Conservation (phyloP, 2,329 filamentous ascomycete species). For the Ophiostoma novo-ulmi region DNA sequence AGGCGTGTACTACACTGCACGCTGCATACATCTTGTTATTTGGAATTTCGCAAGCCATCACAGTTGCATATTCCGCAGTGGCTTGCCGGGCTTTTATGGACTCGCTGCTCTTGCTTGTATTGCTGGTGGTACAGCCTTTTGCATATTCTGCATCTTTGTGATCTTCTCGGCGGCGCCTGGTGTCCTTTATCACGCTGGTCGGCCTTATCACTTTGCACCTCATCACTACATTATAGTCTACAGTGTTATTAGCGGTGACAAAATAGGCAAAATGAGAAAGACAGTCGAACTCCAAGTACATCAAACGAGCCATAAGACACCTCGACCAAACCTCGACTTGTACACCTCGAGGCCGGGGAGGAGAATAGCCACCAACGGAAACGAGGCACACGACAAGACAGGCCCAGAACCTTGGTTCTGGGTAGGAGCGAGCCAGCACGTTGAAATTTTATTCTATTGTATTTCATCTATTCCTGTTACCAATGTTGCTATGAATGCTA, state of each 20-base stretch:
- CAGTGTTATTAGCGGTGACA: too few relatives aligned
- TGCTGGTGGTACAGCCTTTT: not conserved
- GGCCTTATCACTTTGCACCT: too few relatives aligned
- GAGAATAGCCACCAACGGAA: not conserved
- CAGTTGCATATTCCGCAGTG: not conserved
- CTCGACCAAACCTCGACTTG: not conserved
- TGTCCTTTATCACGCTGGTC: not conserved
- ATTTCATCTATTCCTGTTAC: not conserved
- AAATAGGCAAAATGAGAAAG: too few relatives aligned
- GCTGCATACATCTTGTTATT: not conserved
- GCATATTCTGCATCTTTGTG: not conserved
- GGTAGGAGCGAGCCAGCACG: too few relatives aligned
- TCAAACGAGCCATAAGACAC: not conserved
- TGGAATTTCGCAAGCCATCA: constrained; percentile 4
- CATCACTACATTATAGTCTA: too few relatives aligned
- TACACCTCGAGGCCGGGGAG: not conserved
- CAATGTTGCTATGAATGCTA: not conserved
- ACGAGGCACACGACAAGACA: not conserved
- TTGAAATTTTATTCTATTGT: not conserved
- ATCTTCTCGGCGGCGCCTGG: not conserved
- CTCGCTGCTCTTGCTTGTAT: not conserved
- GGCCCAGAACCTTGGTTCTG: not conserved
- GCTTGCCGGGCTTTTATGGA: not conserved
- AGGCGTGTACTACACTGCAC: not conserved
- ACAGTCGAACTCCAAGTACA: not conserved